Conservation (phyloP, 2,329 filamentous ascomycete genomes). For the Tympanopsis confertula region DNA sequence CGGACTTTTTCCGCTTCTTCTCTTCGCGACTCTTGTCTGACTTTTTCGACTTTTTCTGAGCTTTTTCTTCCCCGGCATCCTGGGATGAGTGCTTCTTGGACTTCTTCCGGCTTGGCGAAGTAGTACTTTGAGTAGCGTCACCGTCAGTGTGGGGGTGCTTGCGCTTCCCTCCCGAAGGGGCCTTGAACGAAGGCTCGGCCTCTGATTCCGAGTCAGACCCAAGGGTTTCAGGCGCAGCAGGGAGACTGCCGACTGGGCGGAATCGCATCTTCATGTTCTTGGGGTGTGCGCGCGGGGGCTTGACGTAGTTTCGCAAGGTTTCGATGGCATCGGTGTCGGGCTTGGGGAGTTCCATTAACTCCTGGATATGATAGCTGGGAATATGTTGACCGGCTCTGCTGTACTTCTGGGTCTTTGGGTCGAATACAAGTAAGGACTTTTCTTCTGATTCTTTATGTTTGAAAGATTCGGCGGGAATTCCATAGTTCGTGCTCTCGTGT, state of each 20-base stretch:
- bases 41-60: constrained; percentile 17
- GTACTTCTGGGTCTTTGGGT: constrained; percentile 20
- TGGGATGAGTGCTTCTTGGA: constrained; percentile 20
- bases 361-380: constrained; percentile 20
- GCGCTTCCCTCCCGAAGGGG: constrained; percentile 19
- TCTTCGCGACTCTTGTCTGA: constrained; percentile 21
- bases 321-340: background rate
- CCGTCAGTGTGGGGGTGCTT: constrained; percentile 19
- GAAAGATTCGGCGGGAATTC: constrained; percentile 19
- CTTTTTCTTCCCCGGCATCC: constrained; percentile 9
- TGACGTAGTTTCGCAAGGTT: constrained; percentile 11
- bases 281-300: constrained; percentile 23
- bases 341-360: constrained; percentile 18
- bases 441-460: constrained; percentile 10
- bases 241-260: constrained; percentile 23
- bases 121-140: constrained; percentile 11
- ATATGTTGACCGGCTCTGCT: constrained; percentile 12
- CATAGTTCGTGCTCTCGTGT: constrained; percentile 26
- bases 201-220: constrained; percentile 22
- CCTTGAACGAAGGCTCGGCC: constrained; percentile 17
- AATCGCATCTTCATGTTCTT: constrained; percentile 30
- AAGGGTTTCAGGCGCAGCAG: constrained; percentile 16
- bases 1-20: constrained; percentile 23
- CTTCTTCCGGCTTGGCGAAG: constrained; percentile 20
- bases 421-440: constrained; percentile 21